Conservation (phyloP, 2,329 filamentous ascomycete genomes). For the Xylariomycetidae sp. region DNA sequence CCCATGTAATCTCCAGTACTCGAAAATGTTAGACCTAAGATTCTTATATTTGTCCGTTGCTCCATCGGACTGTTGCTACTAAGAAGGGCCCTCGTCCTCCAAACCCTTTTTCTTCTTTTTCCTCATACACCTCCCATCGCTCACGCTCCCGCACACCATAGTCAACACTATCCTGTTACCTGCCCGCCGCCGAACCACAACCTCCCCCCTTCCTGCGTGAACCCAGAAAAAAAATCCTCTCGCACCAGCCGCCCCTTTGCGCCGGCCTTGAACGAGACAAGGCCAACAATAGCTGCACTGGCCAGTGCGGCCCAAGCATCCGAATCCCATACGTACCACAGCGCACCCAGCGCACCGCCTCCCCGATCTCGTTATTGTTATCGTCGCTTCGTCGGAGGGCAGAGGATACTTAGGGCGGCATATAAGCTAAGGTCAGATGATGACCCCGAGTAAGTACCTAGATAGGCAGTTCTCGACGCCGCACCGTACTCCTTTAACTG, state of each 20-base stretch:
- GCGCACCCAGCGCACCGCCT: constrained; percentile 33
- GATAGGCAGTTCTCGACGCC: constrained; percentile 21
- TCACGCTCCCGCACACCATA: constrained; percentile 29
- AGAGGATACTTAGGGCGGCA: too few species aligned
- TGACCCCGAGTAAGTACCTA: constrained; percentile 28
- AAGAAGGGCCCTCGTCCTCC: constrained; percentile 28
- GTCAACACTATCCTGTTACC: constrained; percentile 29
- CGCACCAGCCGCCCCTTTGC: constrained; percentile 29
- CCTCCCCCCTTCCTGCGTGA: constrained; percentile 28
- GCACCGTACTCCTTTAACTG: too few species aligned
- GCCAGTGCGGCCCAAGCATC: too few species aligned
- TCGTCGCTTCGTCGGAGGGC: too few species aligned
- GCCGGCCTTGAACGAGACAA: constrained; percentile 28
- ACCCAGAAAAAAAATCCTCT: constrained; percentile 29
- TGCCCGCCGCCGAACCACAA: constrained; percentile 31
- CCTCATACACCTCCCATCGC: constrained; percentile 15
- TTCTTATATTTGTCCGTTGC: too few species aligned
- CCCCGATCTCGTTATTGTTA: too few species aligned
- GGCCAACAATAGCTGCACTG: too few species aligned
- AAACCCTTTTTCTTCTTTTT: constrained; percentile 7
- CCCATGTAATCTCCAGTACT: constrained; percentile 30
- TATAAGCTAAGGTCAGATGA: too few species aligned
- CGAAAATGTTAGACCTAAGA: too few species aligned
- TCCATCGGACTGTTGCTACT: constrained; percentile 35
- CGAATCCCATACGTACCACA: constrained; percentile 30